Percentiles rank a stretch among this genome's conserved stretches.
These are phyloP conservation scores for Leccinum imitatum DNA, from an alignment of 768 basidiomycete genomes.

Conservation along the genomic window DNA sequence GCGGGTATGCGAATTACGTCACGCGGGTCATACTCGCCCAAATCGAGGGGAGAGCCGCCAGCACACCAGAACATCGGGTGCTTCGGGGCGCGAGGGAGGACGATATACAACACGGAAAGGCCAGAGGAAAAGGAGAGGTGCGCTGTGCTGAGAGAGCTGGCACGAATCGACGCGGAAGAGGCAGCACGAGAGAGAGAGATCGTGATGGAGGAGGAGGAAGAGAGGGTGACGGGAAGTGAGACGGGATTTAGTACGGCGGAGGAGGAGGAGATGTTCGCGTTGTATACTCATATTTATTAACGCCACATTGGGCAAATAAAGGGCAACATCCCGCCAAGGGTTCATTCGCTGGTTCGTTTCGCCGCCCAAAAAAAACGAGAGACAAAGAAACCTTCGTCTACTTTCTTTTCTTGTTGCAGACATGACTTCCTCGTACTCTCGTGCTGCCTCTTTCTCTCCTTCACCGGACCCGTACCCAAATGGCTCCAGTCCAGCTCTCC, in stretches of 20 bases:
- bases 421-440: constrained; percentile 76
- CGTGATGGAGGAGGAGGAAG: background rate
- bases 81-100: constrained; percentile 25
- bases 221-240: background rate
- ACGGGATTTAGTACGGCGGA: background rate
- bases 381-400: constrained; percentile 38
- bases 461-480: constrained; percentile 60
- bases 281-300: constrained; percentile 37
- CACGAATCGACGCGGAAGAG: constrained; percentile 26
- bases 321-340: constrained; percentile 28
- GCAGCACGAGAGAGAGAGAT: background rate
- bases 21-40: background rate
- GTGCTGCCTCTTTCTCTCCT: constrained; percentile 56
- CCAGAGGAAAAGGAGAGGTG: background rate
- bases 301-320: constrained; percentile 39
- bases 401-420: constrained; percentile 22
- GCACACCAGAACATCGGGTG: background rate
- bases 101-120: constrained; percentile 27
- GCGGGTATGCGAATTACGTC: constrained; percentile 7
- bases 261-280: constrained; percentile 35
- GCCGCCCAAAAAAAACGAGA: constrained; percentile 51
- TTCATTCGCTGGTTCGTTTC: constrained; percentile 33
- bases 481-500: constrained; percentile 63
- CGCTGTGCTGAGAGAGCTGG: constrained; percentile 9
- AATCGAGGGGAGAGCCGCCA: background rate